phyloP scores from a whole-genome alignment of 768 basidiomycete genomes.

The Calvatia gigantea region DNA sequence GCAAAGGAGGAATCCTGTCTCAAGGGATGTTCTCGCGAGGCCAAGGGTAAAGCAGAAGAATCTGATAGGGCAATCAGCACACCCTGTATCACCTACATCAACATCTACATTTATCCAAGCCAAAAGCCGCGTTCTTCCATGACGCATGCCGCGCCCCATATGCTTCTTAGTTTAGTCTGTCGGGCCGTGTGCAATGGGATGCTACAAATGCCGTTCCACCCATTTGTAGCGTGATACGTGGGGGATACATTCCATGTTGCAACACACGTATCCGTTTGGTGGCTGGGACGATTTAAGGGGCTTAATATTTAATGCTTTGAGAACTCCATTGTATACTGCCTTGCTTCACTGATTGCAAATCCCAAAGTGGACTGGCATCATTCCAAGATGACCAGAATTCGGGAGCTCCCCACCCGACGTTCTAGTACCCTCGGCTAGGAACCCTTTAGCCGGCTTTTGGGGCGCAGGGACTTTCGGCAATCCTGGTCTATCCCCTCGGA shows the following conservation, averaged over 20 bases:
- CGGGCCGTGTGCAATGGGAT: background rate
- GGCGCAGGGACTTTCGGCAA: background rate
- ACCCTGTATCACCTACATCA: background rate
- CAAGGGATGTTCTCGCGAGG: too few species aligned
- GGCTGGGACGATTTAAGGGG: background rate
- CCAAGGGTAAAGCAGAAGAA: too few species aligned
- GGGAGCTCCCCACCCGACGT: background rate
- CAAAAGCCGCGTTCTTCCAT: background rate
- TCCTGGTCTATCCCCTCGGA: slow-evolving; percentile 11
- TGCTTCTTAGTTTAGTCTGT: background rate
- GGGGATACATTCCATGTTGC: background rate
- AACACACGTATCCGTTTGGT: background rate
- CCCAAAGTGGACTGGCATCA: background rate
- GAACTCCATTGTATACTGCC: background rate
- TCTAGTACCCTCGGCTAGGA: background rate
- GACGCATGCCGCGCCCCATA: background rate
- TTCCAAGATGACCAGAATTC: background rate
- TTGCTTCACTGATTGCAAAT: background rate
- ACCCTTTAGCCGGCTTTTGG: background rate
- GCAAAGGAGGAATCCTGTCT: too few species aligned
- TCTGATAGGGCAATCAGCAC: background rate
- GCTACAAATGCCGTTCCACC: background rate
- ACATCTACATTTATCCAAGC: background rate
- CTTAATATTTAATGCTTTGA: background rate
- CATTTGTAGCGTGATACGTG: background rate